phyloP scores from a whole-genome alignment of 2,329 filamentous ascomycete genomes.

The Didymella pomorum region DNA sequence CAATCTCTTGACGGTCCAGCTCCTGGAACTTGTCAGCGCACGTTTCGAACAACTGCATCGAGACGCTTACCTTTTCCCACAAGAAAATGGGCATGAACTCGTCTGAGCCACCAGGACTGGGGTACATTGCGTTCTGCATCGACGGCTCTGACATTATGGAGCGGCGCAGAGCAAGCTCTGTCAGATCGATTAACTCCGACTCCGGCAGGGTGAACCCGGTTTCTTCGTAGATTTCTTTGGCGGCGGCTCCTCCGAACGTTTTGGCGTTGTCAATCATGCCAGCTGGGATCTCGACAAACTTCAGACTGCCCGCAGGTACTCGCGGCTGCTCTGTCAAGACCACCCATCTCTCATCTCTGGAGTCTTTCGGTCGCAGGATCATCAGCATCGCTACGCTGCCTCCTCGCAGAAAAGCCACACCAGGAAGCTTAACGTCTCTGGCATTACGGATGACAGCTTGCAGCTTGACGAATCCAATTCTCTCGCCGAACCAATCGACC shows the following conservation, averaged over 20 bases:
- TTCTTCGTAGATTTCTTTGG: not conserved
- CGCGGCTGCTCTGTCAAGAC: not conserved
- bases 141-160: not conserved
- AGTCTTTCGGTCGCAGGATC: not conserved
- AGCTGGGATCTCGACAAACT: constrained; percentile 1
- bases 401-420: not conserved
- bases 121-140: not conserved
- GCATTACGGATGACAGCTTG: too few species aligned
- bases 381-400: not conserved
- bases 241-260: not conserved
- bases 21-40: not conserved
- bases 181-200: not conserved
- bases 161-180: not conserved
- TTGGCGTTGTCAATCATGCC: not conserved
- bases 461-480: not conserved
- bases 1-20: not conserved
- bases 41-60: too few species aligned
- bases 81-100: not conserved
- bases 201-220: not conserved
- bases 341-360: not conserved
- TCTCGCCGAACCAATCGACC: not conserved
- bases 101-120: constrained; percentile 1
- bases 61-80: not conserved
- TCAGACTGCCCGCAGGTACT: not conserved
- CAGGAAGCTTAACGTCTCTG: not conserved